Evolutionary conservation across 2,329 filamentous ascomycete genomes (phyloP).

Genomic region (Pseudopithomyces chartarum): DNA sequence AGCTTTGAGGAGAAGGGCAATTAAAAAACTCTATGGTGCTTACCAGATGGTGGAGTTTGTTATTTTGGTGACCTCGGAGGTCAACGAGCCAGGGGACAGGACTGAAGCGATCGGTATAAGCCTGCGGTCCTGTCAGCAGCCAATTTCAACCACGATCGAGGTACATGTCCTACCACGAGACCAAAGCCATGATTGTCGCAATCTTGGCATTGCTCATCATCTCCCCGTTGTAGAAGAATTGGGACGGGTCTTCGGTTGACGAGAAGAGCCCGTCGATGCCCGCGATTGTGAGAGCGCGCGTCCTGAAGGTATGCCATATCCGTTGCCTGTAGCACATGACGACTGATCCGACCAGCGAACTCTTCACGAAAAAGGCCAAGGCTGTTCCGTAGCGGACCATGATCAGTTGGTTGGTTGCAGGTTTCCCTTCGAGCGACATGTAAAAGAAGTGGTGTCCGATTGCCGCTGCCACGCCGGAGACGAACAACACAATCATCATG

Average conservation of each 20-base stretch:
- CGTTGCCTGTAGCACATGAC: slow-evolving; percentile 44
- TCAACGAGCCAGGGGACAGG: slow-evolving; percentile 42
- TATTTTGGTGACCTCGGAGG: slow-evolving; percentile 30
- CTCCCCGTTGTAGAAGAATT: slow-evolving; percentile 41
- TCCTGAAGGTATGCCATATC: slow-evolving; percentile 45
- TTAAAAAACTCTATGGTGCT: background rate
- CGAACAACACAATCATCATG: slow-evolving; percentile 32
- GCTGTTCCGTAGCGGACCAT: slow-evolving; percentile 45
- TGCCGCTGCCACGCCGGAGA: slow-evolving; percentile 37
- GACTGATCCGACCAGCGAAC: slow-evolving; percentile 39
- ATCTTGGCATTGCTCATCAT: slow-evolving; percentile 44
- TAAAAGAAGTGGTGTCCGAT: slow-evolving; percentile 46
- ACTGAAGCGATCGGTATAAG: slow-evolving; percentile 46
- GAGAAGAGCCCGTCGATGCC: slow-evolving; percentile 46
- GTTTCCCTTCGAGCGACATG: slow-evolving; percentile 31
- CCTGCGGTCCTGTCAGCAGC: slow-evolving; percentile 23
- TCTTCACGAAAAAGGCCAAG: slow-evolving; percentile 45
- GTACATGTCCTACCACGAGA: slow-evolving; percentile 34
- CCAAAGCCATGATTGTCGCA: slow-evolving; percentile 42
- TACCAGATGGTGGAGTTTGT: slow-evolving; percentile 25
- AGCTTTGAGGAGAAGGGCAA: background rate
- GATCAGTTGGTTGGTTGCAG: slow-evolving; percentile 35
- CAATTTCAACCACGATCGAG: background rate
- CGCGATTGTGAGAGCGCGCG: slow-evolving; percentile 43
- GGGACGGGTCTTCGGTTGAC: slow-evolving; percentile 40